A percentile compares a stretch with the other conserved stretches of the same genome.
Conservation (phyloP, 2,329 filamentous ascomycete species). For the Boeremia lycopersici region DNA sequence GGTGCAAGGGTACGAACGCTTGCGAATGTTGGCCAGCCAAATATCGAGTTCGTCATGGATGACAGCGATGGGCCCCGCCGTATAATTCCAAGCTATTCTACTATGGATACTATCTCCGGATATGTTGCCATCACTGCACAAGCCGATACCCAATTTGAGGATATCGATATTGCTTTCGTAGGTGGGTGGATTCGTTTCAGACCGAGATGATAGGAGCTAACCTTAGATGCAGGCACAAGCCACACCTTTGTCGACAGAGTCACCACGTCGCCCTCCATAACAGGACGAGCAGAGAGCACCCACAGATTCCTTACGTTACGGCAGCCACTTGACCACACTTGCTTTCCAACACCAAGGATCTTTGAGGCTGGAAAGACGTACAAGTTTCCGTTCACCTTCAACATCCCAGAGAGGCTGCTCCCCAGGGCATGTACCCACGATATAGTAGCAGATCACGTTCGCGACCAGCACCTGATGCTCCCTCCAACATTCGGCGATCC, state of each 20-base stretch:
- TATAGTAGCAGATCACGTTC: constrained; percentile 58
- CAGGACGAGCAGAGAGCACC: constrained; percentile 60
- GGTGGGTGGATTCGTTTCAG: constrained; percentile 48
- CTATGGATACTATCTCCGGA: constrained; percentile 63
- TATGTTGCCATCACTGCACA: constrained; percentile 56
- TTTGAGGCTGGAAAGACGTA: constrained; percentile 62
- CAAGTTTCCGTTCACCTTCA: constrained; percentile 67
- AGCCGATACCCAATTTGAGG: constrained; percentile 62
- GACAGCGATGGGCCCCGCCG: constrained; percentile 38
- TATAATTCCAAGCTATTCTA: constrained; percentile 58
- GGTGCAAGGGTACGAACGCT: constrained; percentile 44
- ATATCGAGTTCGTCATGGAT: constrained; percentile 51
- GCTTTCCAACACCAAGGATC: constrained; percentile 62
- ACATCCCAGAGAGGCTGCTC: constrained; percentile 65
- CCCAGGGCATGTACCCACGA: constrained; percentile 64
- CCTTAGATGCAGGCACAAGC: constrained; percentile 51
- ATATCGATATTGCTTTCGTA: constrained; percentile 63
- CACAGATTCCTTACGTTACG: constrained; percentile 67
- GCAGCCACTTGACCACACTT: constrained; percentile 61
- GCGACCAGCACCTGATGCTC: constrained; percentile 61
- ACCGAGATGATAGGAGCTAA: constrained; percentile 19
- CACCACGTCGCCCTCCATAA: constrained; percentile 57
- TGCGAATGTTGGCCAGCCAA: constrained; percentile 44
- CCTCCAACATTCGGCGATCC: constrained; percentile 68
- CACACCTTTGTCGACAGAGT: constrained; percentile 62